A percentile compares a stretch with the other conserved stretches of the same genome.
Evolutionary conservation across 2,329 filamentous ascomycete species (phyloP).

Genomic region (Monosporascus sp.): DNA sequence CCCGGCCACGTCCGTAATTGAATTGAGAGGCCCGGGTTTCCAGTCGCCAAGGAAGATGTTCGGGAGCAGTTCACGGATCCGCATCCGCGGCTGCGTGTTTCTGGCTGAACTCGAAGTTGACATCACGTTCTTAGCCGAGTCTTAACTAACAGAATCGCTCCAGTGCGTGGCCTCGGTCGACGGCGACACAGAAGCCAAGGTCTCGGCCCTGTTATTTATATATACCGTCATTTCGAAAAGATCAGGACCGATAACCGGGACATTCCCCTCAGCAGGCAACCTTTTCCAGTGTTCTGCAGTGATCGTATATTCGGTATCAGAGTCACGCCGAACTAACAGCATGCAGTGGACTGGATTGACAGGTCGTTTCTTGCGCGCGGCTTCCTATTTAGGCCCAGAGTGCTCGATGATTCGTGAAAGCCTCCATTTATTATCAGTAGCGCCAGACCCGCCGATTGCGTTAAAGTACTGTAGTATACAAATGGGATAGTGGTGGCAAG

Average conservation of each 20-base stretch:
- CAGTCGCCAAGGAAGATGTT: constrained; percentile 38
- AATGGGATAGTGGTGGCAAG: no score
- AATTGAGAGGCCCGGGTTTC: constrained; percentile 41
- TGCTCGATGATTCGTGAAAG: no score
- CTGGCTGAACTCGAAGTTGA: constrained; percentile 3
- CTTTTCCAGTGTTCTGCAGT: neutral
- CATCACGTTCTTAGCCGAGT: constrained; percentile 1
- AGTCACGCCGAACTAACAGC: neutral
- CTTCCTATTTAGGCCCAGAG: no score
- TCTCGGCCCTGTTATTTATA: neutral
- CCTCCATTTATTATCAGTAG: no score
- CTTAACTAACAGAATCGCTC: no score
- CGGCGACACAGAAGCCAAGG: no score
- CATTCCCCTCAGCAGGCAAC: neutral
- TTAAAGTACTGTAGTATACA: no score
- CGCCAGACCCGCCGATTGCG: no score
- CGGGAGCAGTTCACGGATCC: constrained; percentile 41
- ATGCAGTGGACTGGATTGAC: neutral
- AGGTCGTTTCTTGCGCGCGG: no score
- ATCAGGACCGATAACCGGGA: neutral
- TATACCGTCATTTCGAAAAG: no score
- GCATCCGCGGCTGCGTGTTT: constrained; percentile 18
- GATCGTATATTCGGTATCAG: neutral
- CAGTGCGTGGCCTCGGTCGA: no score
- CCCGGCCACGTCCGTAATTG: constrained; percentile 46